A percentile compares a stretch with the other conserved stretches of the same genome.
These are phyloP conservation scores for Glycine latifolia DNA, from an alignment of 306 rosid species.

Conservation along the genomic window DNA sequence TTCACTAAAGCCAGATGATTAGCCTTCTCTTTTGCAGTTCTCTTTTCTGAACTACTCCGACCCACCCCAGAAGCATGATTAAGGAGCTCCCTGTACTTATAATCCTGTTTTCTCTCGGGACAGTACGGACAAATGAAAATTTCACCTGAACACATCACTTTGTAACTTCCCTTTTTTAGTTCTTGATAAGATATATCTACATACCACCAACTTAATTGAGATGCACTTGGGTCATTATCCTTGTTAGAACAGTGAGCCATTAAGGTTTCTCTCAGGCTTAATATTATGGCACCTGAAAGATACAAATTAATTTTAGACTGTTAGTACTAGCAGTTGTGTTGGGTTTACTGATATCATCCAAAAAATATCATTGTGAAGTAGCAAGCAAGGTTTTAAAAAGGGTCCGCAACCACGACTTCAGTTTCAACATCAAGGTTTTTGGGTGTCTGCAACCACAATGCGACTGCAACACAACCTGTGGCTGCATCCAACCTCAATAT, in stretches of 20 bases:
- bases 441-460: not conserved
- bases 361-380: slow-evolving; percentile 8
- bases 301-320: slow-evolving; percentile 1
- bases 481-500: not conserved
- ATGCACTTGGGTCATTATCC: slow-evolving; percentile 63
- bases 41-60: slow-evolving; percentile 78
- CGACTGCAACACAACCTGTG: not conserved
- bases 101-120: slow-evolving; percentile 70
- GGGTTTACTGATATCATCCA: slow-evolving; percentile 1
- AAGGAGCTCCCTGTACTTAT: slow-evolving; percentile 68
- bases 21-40: slow-evolving; percentile 78
- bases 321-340: not conserved
- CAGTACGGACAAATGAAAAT: slow-evolving; percentile 86
- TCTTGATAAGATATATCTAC: slow-evolving; percentile 67
- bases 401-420: not conserved
- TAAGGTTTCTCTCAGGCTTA: slow-evolving; percentile 50
- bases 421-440: not conserved
- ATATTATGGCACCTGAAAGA: slow-evolving; percentile 49
- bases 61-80: slow-evolving; percentile 97
- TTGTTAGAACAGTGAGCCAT: slow-evolving; percentile 59
- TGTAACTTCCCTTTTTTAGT: slow-evolving; percentile 67
- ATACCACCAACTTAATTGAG: slow-evolving; percentile 68
- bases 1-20: slow-evolving; percentile 81
- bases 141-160: slow-evolving; percentile 67
- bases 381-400: slow-evolving; percentile 7